phyloP scores from a whole-genome alignment of 2,329 filamentous ascomycete species.

The Penicillium sp. region DNA sequence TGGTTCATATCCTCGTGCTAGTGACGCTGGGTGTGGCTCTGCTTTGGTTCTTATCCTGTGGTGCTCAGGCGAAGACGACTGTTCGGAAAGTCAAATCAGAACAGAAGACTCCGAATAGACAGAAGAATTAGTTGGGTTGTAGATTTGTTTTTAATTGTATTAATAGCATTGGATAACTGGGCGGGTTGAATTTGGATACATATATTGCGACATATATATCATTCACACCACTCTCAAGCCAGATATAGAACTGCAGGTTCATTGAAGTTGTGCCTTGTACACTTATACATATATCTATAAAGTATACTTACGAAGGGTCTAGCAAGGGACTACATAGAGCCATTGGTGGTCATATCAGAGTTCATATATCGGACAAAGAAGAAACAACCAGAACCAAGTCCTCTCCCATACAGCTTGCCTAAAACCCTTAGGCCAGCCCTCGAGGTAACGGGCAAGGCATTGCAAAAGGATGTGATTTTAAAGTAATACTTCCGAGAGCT shows the following conservation, averaged over 20 bases:
- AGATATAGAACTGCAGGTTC: not conserved
- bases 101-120: not conserved
- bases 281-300: not conserved
- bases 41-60: conserved; percentile 14
- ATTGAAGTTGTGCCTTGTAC: not conserved
- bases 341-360: conserved; percentile 12
- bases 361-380: conserved; percentile 10
- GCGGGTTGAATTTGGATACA: not conserved
- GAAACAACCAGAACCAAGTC: conserved; percentile 5
- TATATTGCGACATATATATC: not conserved
- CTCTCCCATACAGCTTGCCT: conserved; percentile 1
- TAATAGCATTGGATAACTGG: not conserved
- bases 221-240: not conserved
- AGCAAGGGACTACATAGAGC: not conserved
- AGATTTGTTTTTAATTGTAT: not conserved
- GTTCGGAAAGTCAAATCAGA: not conserved
- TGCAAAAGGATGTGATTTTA: conserved; percentile 22
- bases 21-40: conserved; percentile 40
- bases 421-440: conserved; percentile 1
- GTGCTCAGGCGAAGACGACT: not conserved
- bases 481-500: conserved; percentile 24
- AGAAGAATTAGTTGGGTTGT: not conserved
- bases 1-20: conserved; percentile 72
- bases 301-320: not conserved
- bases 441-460: not conserved